Percentiles rank a stretch among this genome's conserved stretches.
phyloP scores from a whole-genome alignment of 2,329 filamentous ascomycete genomes.

The Blastomyces silverae region DNA sequence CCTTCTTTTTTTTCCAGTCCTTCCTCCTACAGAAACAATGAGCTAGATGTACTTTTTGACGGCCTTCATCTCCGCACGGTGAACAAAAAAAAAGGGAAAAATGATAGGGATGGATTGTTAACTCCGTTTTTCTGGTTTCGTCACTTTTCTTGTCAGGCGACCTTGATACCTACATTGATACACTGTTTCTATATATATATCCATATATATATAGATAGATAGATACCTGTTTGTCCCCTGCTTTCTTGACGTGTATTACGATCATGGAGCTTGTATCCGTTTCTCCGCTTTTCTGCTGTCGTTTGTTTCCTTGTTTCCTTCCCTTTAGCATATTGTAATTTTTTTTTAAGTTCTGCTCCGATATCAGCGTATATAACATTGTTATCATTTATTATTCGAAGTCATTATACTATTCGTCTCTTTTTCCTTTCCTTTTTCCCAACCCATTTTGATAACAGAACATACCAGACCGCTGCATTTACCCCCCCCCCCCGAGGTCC shows the following conservation, averaged over 20 bases:
- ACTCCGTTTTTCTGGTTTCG: background rate
- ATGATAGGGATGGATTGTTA: background rate
- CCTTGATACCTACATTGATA: background rate
- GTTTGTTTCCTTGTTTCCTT: background rate
- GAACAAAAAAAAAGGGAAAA: background rate
- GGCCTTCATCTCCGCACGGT: background rate
- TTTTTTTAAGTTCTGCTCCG: background rate
- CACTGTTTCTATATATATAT: conserved; percentile 1
- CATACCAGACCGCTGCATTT: too few species aligned
- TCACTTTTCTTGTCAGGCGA: background rate
- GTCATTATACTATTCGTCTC: background rate
- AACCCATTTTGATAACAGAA: background rate
- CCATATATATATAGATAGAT: conserved; percentile 10
- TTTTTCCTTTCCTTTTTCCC: background rate
- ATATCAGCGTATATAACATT: background rate
- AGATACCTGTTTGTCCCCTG: conserved; percentile 13
- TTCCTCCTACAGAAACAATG: background rate
- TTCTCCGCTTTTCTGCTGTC: background rate
- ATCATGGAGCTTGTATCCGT: conserved; percentile 17
- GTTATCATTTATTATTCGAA: background rate
- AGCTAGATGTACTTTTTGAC: background rate
- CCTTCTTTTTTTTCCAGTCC: background rate
- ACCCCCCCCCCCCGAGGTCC: too few species aligned
- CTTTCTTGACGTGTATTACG: conserved; percentile 12
- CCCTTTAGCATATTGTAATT: background rate